Percentiles rank a stretch among this genome's conserved stretches.
phyloP scores from a whole-genome alignment of 148 eudicot species.

The Chenopodium formosanum region DNA sequence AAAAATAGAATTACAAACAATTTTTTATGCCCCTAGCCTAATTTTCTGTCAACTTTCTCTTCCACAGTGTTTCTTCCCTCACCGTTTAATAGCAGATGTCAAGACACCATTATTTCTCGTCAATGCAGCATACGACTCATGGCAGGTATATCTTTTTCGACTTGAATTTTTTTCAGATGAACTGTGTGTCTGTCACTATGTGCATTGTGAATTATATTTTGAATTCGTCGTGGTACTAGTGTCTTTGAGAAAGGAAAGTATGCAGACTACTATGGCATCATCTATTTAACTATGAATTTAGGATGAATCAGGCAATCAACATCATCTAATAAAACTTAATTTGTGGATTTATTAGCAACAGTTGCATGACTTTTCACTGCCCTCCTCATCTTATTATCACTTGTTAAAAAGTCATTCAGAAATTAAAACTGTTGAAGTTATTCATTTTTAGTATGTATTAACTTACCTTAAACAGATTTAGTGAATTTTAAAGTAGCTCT shows the following conservation, averaged over 20 bases:
- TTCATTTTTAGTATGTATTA: no score
- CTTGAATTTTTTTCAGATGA: neutral
- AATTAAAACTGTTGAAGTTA: no score
- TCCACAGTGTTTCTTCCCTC: conserved; percentile 53
- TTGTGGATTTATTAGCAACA: neutral
- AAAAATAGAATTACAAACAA: neutral
- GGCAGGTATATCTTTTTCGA: conserved; percentile 37
- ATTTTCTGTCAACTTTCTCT: neutral
- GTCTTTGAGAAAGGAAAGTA: neutral
- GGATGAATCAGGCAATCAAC: no score
- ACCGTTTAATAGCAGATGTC: conserved; percentile 31
- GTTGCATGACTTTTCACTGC: neutral
- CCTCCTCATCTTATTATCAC: neutral
- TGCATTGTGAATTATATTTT: neutral
- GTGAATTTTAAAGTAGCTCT: no score
- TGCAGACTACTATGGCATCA: neutral
- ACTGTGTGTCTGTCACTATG: neutral
- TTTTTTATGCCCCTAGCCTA: neutral
- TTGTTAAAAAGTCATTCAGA: no score
- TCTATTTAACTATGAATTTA: neutral
- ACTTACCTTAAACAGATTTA: no score
- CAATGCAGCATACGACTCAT: conserved; percentile 53
- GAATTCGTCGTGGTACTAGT: neutral
- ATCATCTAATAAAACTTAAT: neutral
- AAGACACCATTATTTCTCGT: conserved; percentile 44